These are phyloP conservation scores for Maudiozyma humilis DNA, from an alignment of 1,139 yeast species.

Conservation along the genomic window DNA sequence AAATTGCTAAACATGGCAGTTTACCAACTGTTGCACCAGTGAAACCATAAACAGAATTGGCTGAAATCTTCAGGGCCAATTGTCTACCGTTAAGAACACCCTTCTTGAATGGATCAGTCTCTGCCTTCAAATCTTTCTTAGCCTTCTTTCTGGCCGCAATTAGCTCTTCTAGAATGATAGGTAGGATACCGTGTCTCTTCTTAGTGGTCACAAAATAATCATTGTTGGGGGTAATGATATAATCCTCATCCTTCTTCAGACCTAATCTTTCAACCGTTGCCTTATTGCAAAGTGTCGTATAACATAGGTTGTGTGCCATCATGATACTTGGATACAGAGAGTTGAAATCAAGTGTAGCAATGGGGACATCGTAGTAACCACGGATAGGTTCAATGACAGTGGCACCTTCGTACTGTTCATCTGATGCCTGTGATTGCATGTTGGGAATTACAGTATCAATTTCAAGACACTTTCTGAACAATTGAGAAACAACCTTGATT, in stretches of 20 bases:
- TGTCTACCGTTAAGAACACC: conserved; percentile 97
- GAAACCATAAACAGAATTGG: conserved; percentile 96
- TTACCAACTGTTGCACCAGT: conserved; percentile 98
- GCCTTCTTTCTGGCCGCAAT: conserved; percentile 90
- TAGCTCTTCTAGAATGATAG: conserved; percentile 83
- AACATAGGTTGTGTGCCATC: conserved; percentile 99
- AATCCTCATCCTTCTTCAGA: conserved; percentile 65
- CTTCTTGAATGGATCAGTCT: conserved; percentile 86
- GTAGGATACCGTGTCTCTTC: conserved; percentile 75
- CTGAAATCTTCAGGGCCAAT: conserved; percentile 89
- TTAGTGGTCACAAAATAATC: conserved; percentile 77
- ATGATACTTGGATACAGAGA: conserved; percentile 95
- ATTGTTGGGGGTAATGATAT: conserved; percentile 83
- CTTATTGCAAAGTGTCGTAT: conserved; percentile 73
- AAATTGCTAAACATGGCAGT: conserved; percentile 90
- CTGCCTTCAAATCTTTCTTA: conserved; percentile 79
- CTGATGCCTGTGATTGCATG: conserved; percentile 69
- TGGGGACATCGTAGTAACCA: conserved; percentile 94
- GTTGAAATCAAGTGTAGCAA: conserved; percentile 95
- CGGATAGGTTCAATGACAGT: conserved; percentile 94
- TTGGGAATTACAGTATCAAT: conserved; percentile 87
- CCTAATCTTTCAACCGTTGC: conserved; percentile 59
- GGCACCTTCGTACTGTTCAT: conserved; percentile 97
- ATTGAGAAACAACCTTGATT: conserved; percentile 90
- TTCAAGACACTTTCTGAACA: conserved; percentile 82